Base-by-base conservation (phyloP, 768 basidiomycete genomes). In the Tricholoma terreum region DNA sequence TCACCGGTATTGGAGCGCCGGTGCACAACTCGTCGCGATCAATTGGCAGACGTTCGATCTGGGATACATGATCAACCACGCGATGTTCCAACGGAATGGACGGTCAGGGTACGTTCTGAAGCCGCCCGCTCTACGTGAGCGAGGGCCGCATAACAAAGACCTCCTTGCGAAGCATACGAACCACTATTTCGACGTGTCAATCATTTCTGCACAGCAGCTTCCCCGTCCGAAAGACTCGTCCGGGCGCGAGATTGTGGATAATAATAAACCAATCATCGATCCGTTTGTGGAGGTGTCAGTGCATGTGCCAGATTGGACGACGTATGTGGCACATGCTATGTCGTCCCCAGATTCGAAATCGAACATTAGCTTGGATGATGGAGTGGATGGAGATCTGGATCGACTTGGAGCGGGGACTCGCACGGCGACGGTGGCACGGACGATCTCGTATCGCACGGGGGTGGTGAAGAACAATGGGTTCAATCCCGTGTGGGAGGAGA, bases 41-140 rank as follows among this genome's bases (percentile, higher is more conserved):
- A 99, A 99, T 70, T 97, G 94, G 91, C 97, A 99, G 71, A 98
- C 95, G 0, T 87, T 85, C 63, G 95, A 98, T 71, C 69, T 92
- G 52, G 95, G 94, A 1, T 90, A 88, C 65, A 86, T 92, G 79
- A 90, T 98, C 68, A 99, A 98, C 67, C 86, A 90, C 56, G 92
- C 95, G 14, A 95, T 98, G 92, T 99, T 99, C 71, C 86, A 90
- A 65, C 81, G 91, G 8, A 94, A 95, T 62, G 92, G 89, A 10
- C 84, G 89, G n/a, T 81, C 84, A 1, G 97, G 97, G 1, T 98
- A 94, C 63, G 87, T 98, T 4, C 81, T 98, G 36, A 97, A 98
- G 68, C 97, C 97, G 2, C 74, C 75, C 2, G 84, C 89, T 0
- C 80, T 98, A 1, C 81, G 93, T 5, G 73, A 73, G 14, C 21